These are phyloP conservation scores for Colletotrichum chrysophilum DNA, from an alignment of 2,329 filamentous ascomycete genomes.

Conservation along the genomic window DNA sequence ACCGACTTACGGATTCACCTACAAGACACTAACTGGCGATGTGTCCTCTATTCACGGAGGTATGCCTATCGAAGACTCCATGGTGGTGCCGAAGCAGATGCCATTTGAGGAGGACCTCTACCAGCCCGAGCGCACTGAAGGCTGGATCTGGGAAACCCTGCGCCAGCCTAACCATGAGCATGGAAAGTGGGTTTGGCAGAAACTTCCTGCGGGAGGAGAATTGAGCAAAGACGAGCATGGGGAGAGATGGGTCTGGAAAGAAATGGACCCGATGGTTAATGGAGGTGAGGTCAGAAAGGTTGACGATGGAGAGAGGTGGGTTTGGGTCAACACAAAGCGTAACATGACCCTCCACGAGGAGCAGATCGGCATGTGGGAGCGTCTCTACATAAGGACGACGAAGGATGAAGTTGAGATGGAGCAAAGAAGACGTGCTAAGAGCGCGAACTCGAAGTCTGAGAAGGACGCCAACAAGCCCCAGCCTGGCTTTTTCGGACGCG, in stretches of 20 bases:
- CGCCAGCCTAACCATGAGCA: not conserved
- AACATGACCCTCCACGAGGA: slow-evolving; percentile 16
- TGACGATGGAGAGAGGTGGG: not conserved
- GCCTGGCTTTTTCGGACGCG: not conserved
- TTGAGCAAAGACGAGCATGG: not conserved
- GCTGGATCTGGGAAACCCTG: not conserved
- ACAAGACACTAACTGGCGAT: not conserved
- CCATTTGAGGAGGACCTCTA: not conserved
- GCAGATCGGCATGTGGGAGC: slow-evolving; percentile 26
- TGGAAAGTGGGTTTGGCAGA: not conserved
- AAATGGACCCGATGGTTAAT: not conserved
- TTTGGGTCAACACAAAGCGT: not conserved
- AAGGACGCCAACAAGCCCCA: not conserved
- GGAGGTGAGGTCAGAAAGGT: slow-evolving; percentile 8
- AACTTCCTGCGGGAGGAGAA: not conserved
- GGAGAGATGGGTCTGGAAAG: not conserved
- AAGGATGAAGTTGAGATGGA: not conserved
- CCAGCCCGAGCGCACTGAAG: not conserved
- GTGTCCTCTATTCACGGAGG: not conserved
- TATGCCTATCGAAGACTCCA: not conserved
- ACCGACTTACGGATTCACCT: not conserved
- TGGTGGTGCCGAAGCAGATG: not conserved
- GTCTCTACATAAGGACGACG: slow-evolving; percentile 22
- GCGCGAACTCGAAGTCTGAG: not conserved
- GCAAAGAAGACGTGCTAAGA: not conserved